phyloP scores from a whole-genome alignment of 2,329 filamentous ascomycete species.

The Neocucurbitaria cava region DNA sequence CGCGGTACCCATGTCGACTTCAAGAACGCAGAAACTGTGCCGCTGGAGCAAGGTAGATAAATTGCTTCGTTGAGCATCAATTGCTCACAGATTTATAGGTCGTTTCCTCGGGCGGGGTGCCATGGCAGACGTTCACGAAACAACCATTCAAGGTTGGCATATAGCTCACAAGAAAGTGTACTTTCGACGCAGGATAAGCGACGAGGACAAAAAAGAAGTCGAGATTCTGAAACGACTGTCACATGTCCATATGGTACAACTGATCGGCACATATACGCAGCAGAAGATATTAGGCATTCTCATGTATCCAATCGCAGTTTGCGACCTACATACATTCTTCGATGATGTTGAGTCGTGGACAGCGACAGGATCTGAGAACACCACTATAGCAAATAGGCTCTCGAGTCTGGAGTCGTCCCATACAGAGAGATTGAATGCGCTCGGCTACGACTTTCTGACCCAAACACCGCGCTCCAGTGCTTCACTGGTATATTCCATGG shows the following conservation, averaged over 20 bases:
- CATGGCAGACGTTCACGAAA: slow-evolving; percentile 29
- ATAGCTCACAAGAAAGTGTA: slow-evolving; percentile 27
- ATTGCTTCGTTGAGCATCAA: not conserved
- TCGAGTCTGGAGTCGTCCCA: slow-evolving; percentile 1
- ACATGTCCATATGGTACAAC: slow-evolving; percentile 26
- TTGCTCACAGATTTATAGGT: not conserved
- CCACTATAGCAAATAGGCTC: too few species aligned
- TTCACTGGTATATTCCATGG: slow-evolving; percentile 9
- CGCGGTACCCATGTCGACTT: slow-evolving; percentile 30
- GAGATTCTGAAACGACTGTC: slow-evolving; percentile 27
- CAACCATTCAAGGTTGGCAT: slow-evolving; percentile 9
- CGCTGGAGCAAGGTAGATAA: slow-evolving; percentile 17
- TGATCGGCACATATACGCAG: slow-evolving; percentile 32
- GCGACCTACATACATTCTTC: slow-evolving; percentile 27
- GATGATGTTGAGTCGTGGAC: slow-evolving; percentile 23
- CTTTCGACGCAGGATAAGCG: slow-evolving; percentile 15
- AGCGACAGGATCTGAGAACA: not conserved
- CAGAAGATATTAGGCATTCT: slow-evolving; percentile 21
- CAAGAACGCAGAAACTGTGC: slow-evolving; percentile 14
- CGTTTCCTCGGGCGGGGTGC: slow-evolving; percentile 23
- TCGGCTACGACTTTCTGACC: slow-evolving; percentile 5
- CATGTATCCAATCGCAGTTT: slow-evolving; percentile 25
- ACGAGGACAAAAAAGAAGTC: slow-evolving; percentile 26
- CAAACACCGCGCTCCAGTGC: not conserved
- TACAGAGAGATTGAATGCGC: slow-evolving; percentile 3